Percentiles rank a stretch among this genome's conserved stretches.
These are phyloP conservation scores for Mortierella sp. DNA, from an alignment of 371 early-diverging fungal genomes.

Conservation along the genomic window DNA sequence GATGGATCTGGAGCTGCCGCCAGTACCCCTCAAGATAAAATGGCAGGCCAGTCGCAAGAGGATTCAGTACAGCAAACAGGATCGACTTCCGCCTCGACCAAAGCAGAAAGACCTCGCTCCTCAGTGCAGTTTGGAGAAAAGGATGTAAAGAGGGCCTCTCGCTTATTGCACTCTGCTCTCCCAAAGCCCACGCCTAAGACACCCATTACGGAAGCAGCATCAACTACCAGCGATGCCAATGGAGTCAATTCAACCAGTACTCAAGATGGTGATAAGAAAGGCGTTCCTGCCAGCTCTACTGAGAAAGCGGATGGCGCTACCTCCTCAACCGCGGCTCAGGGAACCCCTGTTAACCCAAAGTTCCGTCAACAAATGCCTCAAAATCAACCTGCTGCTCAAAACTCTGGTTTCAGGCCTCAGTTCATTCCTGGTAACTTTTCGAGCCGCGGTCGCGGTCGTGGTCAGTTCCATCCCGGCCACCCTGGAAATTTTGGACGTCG, in stretches of 20 bases:
- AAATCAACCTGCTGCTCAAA: conserved; percentile 36
- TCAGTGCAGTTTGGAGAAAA: conserved; percentile 51
- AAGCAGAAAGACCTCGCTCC: conserved; percentile 36
- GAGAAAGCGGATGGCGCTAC: conserved; percentile 10
- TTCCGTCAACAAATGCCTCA: conserved; percentile 48
- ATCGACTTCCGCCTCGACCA: conserved; percentile 9
- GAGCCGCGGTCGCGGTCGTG: conserved; percentile 52
- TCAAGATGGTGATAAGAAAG: background rate
- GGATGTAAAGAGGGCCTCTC: conserved; percentile 52
- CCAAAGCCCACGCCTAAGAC: conserved; percentile 38
- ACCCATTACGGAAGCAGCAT: conserved; percentile 6
- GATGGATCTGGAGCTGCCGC: background rate
- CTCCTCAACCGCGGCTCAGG: background rate
- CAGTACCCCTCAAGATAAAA: background rate
- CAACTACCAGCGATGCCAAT: conserved; percentile 6
- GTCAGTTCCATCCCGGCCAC: conserved; percentile 43
- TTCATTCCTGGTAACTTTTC: conserved; percentile 55
- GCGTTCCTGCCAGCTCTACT: background rate
- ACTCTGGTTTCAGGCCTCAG: conserved; percentile 33
- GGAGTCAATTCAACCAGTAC: background rate
- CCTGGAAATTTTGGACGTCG: conserved; percentile 40
- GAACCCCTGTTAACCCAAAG: conserved; percentile 21
- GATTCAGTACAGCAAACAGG: conserved; percentile 14
- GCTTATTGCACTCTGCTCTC: conserved; percentile 49
- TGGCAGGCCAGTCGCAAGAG: conserved; percentile 13